These are phyloP conservation scores for Scedosporium minutisporum DNA, from an alignment of 2,329 filamentous ascomycete species.

Conservation along the genomic window DNA sequence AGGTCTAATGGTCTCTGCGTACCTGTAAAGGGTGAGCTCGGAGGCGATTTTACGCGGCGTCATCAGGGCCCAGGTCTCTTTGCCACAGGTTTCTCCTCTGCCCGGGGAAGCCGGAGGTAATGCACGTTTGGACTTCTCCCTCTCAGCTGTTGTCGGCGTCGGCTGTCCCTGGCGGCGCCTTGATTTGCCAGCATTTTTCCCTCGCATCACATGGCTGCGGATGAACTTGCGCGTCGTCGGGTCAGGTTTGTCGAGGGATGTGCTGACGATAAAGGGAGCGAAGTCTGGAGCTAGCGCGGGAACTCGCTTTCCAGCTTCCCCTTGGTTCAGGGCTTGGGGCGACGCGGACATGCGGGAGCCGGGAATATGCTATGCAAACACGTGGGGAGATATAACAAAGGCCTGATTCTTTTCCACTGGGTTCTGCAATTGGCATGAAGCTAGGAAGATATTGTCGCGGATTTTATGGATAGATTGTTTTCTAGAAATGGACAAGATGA, in stretches of 20 bases:
- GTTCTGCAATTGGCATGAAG: too few species aligned
- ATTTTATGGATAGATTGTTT: not conserved
- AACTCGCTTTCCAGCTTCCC: too few species aligned
- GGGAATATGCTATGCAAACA: not conserved
- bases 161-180: not conserved
- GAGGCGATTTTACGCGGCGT: slow-evolving; percentile 8
- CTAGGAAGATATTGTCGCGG: not conserved
- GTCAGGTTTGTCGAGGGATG: slow-evolving; percentile 13
- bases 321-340: too few species aligned
- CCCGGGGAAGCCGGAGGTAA: not conserved
- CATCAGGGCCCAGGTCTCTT: not conserved
- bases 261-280: slow-evolving; percentile 13
- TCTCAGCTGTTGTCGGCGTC: not conserved
- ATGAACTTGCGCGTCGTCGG: slow-evolving; percentile 15
- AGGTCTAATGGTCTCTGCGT: not conserved
- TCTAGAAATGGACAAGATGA: not conserved
- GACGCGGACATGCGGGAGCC: not conserved
- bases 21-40: slow-evolving; percentile 9
- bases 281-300: not conserved
- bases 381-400: not conserved
- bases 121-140: not conserved
- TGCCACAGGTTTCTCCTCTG: not conserved
- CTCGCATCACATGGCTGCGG: slow-evolving; percentile 20
- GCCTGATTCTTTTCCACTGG: too few species aligned
- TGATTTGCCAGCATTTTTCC: slow-evolving; percentile 15